Conservation (phyloP, 352 stramenopile genomes). For the Phytophthora chlamydospora region DNA sequence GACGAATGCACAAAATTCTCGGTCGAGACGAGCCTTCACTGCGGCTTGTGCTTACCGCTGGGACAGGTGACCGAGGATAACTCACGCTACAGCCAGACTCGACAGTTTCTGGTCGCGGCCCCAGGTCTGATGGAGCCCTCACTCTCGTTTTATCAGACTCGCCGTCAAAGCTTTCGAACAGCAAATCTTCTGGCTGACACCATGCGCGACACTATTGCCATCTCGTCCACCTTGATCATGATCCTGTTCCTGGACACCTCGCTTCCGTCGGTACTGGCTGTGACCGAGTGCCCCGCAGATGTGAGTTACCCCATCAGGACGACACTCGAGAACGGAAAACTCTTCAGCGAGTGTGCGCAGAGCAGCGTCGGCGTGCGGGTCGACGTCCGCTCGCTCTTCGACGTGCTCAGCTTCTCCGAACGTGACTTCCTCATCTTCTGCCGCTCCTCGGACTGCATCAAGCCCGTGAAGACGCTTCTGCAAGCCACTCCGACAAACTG, state of each 20-base stretch:
- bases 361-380: neutral
- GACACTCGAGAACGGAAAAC: constrained; percentile 19
- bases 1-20: no score
- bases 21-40: no score
- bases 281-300: constrained; percentile 7
- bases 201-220: neutral
- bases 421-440: constrained; percentile 33
- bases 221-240: constrained; percentile 6
- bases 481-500: constrained; percentile 24
- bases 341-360: constrained; percentile 25
- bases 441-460: constrained; percentile 22
- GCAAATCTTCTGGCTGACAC: no score
- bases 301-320: constrained; percentile 17
- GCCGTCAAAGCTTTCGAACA: constrained; percentile 8
- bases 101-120: no score
- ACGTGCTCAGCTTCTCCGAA: constrained; percentile 27
- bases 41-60: no score
- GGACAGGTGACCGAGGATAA: no score
- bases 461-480: constrained; percentile 22
- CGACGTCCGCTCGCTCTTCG: constrained; percentile 20
- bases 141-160: neutral
- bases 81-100: no score
- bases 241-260: constrained; percentile 3
- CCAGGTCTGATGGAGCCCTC: neutral
- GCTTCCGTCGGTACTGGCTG: constrained; percentile 4